Evolutionary conservation across 345 rosid genomes (phyloP), one percentile per base, ranked within the genome.

Genomic region (Sapria himalayana): DNA sequence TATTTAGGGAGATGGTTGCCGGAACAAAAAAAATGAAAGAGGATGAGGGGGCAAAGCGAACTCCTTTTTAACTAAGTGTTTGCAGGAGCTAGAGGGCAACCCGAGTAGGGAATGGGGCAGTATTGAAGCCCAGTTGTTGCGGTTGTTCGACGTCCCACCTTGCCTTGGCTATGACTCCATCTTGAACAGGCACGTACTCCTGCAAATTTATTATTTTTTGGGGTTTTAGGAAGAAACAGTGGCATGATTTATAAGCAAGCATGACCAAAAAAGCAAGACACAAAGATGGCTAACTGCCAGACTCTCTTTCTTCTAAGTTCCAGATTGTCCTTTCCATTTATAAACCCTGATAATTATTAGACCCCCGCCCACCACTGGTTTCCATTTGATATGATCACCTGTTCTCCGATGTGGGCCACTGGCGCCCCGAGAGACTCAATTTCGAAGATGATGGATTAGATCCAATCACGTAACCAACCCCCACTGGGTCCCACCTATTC

Each of bases 151-250:
- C 56, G 50, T 80, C 93, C 95, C 82, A 85, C 34, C 57, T 80
- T 50, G 75, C 76, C 59, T 66, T 84, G 31, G 75, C 73, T 40
- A 84, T 62, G 41, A 54, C 62, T 55, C 91, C 91, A 62, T 73
- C 94, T 59, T 56, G 72, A 56, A 74, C 80, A 18, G 93, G 93
- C 57, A 66, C 77, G 62, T 80, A 85, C 42, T 72, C 96, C 96
- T 85, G 48, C 33, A 13, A 38, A 37, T 19, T 33, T 35, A 10
- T n/a, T n/a, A n/a, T n/a, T n/a, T n/a, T n/a, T n/a, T n/a, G n/a
- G n/a, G n/a, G n/a, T n/a, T n/a, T n/a, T 40, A 37, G 27, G n/a
- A 57, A 45, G 41, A 49, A 25, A 36, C 44, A 57, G 37, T 15
- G 19, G 5, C 22, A 48, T 48, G 51, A 52, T 40, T 35, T 16